Conservation (phyloP, 257 asterid species). For the Phtheirospermum japonicum region DNA sequence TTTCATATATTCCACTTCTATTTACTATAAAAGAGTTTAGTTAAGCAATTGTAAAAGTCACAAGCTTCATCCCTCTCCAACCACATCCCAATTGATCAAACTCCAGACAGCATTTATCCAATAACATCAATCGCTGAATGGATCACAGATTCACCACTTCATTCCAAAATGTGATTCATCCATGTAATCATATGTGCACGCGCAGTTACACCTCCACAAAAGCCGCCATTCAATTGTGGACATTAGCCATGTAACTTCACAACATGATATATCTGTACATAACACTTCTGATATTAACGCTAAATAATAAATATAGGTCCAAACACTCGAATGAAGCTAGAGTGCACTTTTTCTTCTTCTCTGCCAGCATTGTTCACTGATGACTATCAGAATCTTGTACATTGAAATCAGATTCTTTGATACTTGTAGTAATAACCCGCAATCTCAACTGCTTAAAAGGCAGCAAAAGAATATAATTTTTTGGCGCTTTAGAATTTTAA, state of each 20-base stretch:
- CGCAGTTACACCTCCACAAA: constrained; percentile 14
- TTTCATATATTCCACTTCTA: constrained; percentile 2
- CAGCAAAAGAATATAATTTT: constrained; percentile 1
- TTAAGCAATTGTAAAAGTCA: background rate
- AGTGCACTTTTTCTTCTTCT: background rate
- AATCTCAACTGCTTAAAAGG: constrained; percentile 7
- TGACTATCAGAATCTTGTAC: constrained; percentile 9
- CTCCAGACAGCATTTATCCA: constrained; percentile 9
- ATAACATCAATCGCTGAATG: constrained; percentile 7
- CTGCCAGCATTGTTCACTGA: background rate
- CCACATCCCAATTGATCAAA: constrained; percentile 12
- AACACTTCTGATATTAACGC: background rate
- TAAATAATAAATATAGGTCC: background rate
- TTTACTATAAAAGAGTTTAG: background rate
- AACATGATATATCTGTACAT: constrained; percentile 9
- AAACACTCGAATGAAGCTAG: constrained; percentile 2
- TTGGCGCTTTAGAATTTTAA: constrained; percentile 14
- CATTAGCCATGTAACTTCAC: constrained; percentile 5
- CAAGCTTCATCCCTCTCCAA: constrained; percentile 17
- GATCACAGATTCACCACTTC: constrained; percentile 15
- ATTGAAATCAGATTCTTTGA: constrained; percentile 7
- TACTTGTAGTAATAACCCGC: background rate
- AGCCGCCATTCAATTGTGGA: constrained; percentile 4
- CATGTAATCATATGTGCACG: constrained; percentile 6
- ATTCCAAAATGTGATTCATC: constrained; percentile 14